These are phyloP conservation scores for Colletotrichum sp. DNA, from an alignment of 2,329 filamentous ascomycete species.

Conservation along the genomic window DNA sequence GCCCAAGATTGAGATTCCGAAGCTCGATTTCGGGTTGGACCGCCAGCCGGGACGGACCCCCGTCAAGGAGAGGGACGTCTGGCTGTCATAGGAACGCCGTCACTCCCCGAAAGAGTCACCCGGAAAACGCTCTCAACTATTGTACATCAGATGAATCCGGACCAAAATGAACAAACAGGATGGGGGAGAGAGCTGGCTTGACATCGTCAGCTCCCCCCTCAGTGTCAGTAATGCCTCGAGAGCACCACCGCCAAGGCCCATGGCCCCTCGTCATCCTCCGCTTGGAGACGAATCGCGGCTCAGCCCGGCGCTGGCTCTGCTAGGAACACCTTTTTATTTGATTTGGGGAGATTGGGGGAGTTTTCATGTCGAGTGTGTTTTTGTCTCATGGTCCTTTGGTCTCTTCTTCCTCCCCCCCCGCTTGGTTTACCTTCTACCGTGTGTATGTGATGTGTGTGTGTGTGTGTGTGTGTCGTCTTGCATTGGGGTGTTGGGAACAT, in stretches of 20 bases:
- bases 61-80: slow-evolving; percentile 32
- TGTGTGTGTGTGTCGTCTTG: not conserved
- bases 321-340: not conserved
- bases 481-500: slow-evolving; percentile 5
- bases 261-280: not conserved
- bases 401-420: not conserved
- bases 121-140: not conserved
- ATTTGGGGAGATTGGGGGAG: not conserved
- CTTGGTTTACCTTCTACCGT: not conserved
- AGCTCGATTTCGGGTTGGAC: slow-evolving; percentile 54
- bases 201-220: not conserved
- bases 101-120: not conserved
- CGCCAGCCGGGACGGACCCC: slow-evolving; percentile 13
- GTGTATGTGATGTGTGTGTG: not conserved
- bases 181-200: not conserved
- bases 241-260: not conserved
- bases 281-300: not conserved
- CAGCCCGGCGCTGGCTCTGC: not conserved
- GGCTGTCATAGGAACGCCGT: slow-evolving; percentile 3
- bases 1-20: slow-evolving; percentile 67
- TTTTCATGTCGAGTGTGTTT: not conserved
- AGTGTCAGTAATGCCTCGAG: not conserved
- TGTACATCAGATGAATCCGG: slow-evolving; percentile 5
- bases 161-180: slow-evolving; percentile 1
- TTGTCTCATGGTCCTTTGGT: not conserved